A percentile compares a stretch with the other conserved stretches of the same genome.
phyloP scores from a whole-genome alignment of 2,329 filamentous ascomycete species.

The Alternaria ethzedia region DNA sequence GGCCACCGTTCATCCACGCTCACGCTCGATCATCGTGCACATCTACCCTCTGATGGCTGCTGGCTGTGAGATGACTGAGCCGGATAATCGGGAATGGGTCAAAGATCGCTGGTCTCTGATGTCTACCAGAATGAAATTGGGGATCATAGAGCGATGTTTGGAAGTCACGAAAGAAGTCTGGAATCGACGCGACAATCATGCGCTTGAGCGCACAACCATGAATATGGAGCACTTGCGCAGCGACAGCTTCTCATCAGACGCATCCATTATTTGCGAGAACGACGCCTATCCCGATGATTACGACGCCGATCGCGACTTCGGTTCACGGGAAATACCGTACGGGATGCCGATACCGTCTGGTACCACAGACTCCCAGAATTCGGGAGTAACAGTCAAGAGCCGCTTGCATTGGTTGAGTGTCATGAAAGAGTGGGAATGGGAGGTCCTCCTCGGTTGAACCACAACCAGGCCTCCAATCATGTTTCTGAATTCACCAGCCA shows the following conservation, averaged over 20 bases:
- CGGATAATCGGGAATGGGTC: slow-evolving; percentile 70
- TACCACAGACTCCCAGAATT: slow-evolving; percentile 55
- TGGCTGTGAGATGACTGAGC: slow-evolving; percentile 66
- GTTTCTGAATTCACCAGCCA: not conserved
- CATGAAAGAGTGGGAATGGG: slow-evolving; percentile 76
- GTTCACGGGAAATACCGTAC: slow-evolving; percentile 17
- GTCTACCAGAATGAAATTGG: slow-evolving; percentile 67
- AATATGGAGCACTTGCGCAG: slow-evolving; percentile 1
- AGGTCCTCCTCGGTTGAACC: slow-evolving; percentile 47
- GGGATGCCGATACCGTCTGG: slow-evolving; percentile 2
- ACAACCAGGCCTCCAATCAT: not conserved
- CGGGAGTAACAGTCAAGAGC: slow-evolving; percentile 69
- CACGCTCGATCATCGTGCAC: slow-evolving; percentile 70
- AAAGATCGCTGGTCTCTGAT: slow-evolving; percentile 67
- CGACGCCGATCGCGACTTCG: slow-evolving; percentile 23
- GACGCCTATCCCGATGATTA: slow-evolving; percentile 26
- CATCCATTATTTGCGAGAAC: slow-evolving; percentile 32
- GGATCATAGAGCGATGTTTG: slow-evolving; percentile 69
- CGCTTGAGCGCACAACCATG: slow-evolving; percentile 34
- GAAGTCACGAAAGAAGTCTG: slow-evolving; percentile 72
- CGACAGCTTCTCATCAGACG: slow-evolving; percentile 14
- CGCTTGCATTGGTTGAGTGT: slow-evolving; percentile 72
- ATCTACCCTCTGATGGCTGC: slow-evolving; percentile 73
- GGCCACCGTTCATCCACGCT: slow-evolving; percentile 67
- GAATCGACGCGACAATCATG: slow-evolving; percentile 64